Conservation (phyloP, 139 green algal species). For the Coelastrella sp. region DNA sequence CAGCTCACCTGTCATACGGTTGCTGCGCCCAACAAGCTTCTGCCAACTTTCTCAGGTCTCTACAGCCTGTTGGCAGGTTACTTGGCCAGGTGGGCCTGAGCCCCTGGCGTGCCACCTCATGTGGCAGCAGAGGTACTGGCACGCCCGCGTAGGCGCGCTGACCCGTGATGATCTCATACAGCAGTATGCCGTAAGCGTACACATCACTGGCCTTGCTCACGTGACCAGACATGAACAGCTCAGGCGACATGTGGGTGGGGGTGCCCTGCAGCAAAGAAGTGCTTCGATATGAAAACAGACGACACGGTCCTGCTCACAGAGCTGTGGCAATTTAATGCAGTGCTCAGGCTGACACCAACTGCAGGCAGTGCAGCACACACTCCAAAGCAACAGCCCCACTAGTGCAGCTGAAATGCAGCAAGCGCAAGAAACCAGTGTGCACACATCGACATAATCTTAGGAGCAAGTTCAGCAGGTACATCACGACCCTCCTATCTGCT, state of each 20-base stretch:
- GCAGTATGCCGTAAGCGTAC: conserved; percentile 48
- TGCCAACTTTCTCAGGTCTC: conserved; percentile 6
- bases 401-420: neutral
- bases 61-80: neutral
- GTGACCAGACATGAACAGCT: conserved; percentile 45
- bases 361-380: neutral
- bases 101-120: conserved; percentile 46
- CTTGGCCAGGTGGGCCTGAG: conserved; percentile 31
- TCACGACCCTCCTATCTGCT: neutral
- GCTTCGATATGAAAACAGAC: neutral
- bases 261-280: conserved; percentile 26
- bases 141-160: conserved; percentile 33
- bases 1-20: conserved; percentile 27
- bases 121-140: conserved; percentile 44
- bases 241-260: conserved; percentile 44
- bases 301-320: no score
- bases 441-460: no score
- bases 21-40: conserved; percentile 42
- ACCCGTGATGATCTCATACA: conserved; percentile 44
- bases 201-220: conserved; percentile 47
- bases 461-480: neutral
- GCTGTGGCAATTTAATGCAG: no score
- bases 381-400: neutral
- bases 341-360: no score
- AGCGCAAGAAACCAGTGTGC: no score